These are phyloP conservation scores for Cadophora sp. DNA, from an alignment of 2,329 filamentous ascomycete genomes.

Conservation along the genomic window DNA sequence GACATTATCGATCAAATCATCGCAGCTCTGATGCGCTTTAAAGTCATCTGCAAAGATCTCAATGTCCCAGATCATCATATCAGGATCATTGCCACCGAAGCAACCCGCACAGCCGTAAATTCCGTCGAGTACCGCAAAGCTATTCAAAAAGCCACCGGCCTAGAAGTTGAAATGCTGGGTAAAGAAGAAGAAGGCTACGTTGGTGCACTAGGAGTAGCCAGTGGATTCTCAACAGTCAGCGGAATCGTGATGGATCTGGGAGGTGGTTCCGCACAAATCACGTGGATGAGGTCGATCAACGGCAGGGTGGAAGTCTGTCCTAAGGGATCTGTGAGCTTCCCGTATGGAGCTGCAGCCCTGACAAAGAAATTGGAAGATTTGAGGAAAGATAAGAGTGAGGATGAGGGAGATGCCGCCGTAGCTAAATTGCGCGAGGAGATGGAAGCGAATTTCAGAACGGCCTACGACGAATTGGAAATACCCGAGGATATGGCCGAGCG, in stretches of 20 bases:
- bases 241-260: conserved; percentile 77
- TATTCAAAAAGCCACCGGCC: conserved; percentile 63
- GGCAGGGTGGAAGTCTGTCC: conserved; percentile 59
- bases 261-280: conserved; percentile 73
- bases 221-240: conserved; percentile 63
- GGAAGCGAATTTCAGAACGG: conserved; percentile 55
- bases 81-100: conserved; percentile 69
- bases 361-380: conserved; percentile 58
- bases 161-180: conserved; percentile 64
- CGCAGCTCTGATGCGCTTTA: conserved; percentile 60
- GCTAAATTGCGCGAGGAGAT: conserved; percentile 57
- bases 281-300: conserved; percentile 63
- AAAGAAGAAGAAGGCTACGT: conserved; percentile 72
- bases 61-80: conserved; percentile 59
- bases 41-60: conserved; percentile 63
- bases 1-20: conserved; percentile 58
- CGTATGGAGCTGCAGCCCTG: conserved; percentile 73
- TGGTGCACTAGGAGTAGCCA: conserved; percentile 71
- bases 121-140: conserved; percentile 57
- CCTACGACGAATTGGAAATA: conserved; percentile 59
- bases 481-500: conserved; percentile 56
- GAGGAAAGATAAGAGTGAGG: conserved; percentile 46
- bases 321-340: conserved; percentile 67
- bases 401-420: conserved; percentile 52
- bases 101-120: conserved; percentile 67